Evolutionary conservation across 2,329 filamentous ascomycete genomes (phyloP), one percentile per base, ranked within the genome.

Genomic region (Acephala macrosclerotiorum): DNA sequence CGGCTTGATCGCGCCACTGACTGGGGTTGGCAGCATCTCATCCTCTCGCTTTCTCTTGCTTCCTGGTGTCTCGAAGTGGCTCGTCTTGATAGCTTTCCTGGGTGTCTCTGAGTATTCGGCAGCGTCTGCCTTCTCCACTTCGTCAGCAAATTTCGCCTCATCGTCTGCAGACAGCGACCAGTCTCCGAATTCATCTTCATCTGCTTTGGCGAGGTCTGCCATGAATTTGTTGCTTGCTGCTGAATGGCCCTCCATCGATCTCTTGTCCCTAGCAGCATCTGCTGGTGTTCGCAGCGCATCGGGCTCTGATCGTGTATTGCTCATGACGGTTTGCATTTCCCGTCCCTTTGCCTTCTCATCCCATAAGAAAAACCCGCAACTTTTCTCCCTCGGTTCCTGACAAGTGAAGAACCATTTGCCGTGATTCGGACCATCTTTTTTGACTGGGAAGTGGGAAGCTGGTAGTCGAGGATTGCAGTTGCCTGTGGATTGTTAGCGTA

Each of bases 321-420:
- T 79, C 61, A 83, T 64, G 22, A 85, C 75, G 11, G 81, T 80
- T 14, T 74, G 74, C 58, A 64, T 70, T 73, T 86, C 83, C 60
- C 85, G 78, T 20, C 71, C 66, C 49, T 78, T 76, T 0, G 86
- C 86, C 51, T 87, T 82, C 16, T 85, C 81, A 8, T 84, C 79
- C 84, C 85, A 89, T 0, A 89, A 75, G 68, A 88, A 89, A 76
- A 89, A 87, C 0, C 78, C 79, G 71, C 87, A 89, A 29, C 79
- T 74, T 51, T 78, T 77, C 25, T 79, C 77, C 35, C 76, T 75
- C n/a, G 77, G 71, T 61, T 80, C 79, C 71, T 84, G 83, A 68
- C 86, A 89, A 2, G 79, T 82, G 65, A 85, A 86, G 75, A 88
- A 85, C 75, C 79, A 80, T 66, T 78, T 77, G n/a, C 84, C 84